Base-by-base conservation (phyloP, 1,139 yeast genomes). In the Citeromyces siamensis region DNA sequence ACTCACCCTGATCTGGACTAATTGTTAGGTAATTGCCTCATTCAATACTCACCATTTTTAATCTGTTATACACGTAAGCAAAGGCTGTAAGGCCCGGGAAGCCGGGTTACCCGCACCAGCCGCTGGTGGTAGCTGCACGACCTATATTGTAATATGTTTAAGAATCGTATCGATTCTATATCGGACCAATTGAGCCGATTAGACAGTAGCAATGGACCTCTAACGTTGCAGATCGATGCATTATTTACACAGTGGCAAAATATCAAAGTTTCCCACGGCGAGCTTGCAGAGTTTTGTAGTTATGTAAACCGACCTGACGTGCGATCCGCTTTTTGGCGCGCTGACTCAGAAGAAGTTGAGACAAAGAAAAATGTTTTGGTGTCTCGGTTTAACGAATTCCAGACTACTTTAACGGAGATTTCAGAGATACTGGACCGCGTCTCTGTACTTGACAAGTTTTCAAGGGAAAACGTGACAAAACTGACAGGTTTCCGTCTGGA, bases 1-100 rank as follows among this genome's bases (percentile, higher is more conserved):
- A 68, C 78, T 47, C 71, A 72, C 79, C 79, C 80, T 50, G 81
- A 74, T 71, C 80, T 73, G 43, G 81, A 74, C 81, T 74, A 44
- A 12, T 12, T 13, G 13, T 9, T 9, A 40, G 13, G 8, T 12
- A 7, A 7, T 20, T 7, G 23, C 10, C 10, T 7, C 23, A 7
- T 7, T 7, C 7, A 20, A 17, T 12, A 34, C 35, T 34, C 26
- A 34, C 35, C 35, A 34, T 34, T 21, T 19, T 33, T 9, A 4
- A n/a, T 6, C 19, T 13, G 13, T 33, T 19, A 14, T 19, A 33
- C 20, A 31, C 19, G 9, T 16, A 14, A 9, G 6, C 12, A 10
- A 7, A 31, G 9, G 19, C 17, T 9, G 19, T 10, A 31, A 31
- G 6, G 5, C 17, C 14, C 19, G 12, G 23, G 2, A 2, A 2